phyloP scores from a whole-genome alignment of 139 green algal species.

The Chlorella sp. region DNA sequence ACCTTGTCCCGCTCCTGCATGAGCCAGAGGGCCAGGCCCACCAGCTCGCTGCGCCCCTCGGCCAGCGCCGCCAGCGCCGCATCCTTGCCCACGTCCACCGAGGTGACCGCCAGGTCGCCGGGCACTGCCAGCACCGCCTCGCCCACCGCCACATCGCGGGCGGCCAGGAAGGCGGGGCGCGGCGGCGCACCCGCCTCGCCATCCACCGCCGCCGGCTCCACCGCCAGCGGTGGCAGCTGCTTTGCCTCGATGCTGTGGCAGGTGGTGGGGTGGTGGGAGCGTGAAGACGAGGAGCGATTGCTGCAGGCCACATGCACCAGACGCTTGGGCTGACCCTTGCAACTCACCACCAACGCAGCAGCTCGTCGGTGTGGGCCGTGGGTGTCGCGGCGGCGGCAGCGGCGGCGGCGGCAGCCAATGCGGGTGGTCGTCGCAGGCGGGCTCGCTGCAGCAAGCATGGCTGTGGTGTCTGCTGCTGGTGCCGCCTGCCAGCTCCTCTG shows the following conservation, averaged over 20 bases:
- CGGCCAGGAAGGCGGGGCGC: constrained; percentile 4
- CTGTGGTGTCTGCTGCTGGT: too few relatives aligned
- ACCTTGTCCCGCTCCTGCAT: constrained; percentile 76
- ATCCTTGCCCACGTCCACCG: constrained; percentile 80
- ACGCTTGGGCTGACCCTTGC: too few relatives aligned
- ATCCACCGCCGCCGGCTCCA: constrained; percentile 6
- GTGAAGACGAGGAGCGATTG: too few relatives aligned
- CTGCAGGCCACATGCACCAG: too few relatives aligned
- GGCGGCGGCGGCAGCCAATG: not conserved
- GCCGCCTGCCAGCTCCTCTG: too few relatives aligned
- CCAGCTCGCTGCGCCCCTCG: constrained; percentile 77
- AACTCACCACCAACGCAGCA: constrained; percentile 31
- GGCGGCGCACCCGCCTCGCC: not conserved
- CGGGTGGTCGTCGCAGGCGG: not conserved
- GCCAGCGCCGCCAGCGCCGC: constrained; percentile 65
- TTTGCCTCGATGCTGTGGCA: constrained; percentile 39
- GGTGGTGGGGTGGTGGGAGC: too few relatives aligned
- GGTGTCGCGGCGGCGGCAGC: not conserved
- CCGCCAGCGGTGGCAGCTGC: constrained; percentile 15
- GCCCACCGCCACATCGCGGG: not conserved
- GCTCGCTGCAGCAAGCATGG: too few relatives aligned
- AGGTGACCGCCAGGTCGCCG: constrained; percentile 78
- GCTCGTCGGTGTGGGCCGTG: constrained; percentile 13
- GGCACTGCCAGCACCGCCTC: constrained; percentile 61
- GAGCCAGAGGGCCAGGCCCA: constrained; percentile 90